Percentiles rank a stretch among this genome's conserved stretches.
Evolutionary conservation across 2,329 filamentous ascomycete genomes (phyloP).

Genomic region (Ramichloridium luteum): DNA sequence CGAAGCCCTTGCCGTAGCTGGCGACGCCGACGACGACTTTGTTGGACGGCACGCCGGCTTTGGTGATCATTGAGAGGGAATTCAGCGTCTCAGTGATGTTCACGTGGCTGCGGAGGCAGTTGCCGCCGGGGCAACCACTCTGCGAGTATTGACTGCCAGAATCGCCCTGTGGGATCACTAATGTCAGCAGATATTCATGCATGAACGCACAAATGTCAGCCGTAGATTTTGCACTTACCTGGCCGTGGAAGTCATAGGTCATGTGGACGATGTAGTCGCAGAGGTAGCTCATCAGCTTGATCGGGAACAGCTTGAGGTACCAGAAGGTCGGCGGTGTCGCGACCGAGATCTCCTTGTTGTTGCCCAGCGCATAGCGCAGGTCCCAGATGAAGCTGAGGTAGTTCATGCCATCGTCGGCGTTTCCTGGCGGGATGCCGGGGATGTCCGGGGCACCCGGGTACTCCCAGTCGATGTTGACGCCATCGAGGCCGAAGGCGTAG

Average conservation of each 20-base stretch:
- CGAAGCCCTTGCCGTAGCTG: constrained; percentile 28
- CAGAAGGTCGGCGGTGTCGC: constrained; percentile 19
- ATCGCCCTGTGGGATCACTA: constrained; percentile 24
- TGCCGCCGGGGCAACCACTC: too few relatives aligned
- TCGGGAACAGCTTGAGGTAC: constrained; percentile 18
- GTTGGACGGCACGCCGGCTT: constrained; percentile 10
- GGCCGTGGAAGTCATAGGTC: constrained; percentile 28
- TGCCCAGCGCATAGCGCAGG: constrained; percentile 3
- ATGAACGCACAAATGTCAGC: constrained; percentile 1
- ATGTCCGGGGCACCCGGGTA: constrained; percentile 24
- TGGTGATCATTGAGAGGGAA: constrained; percentile 13
- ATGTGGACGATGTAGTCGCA: constrained; percentile 23
- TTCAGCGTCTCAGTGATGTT: constrained; percentile 16
- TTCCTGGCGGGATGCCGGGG: constrained; percentile 13
- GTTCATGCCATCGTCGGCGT: not conserved
- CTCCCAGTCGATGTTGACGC: constrained; percentile 38
- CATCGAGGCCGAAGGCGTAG: constrained; percentile 18
- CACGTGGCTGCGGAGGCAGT: constrained; percentile 21
- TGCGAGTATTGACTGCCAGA: constrained; percentile 20
- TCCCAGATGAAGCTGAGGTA: constrained; percentile 2
- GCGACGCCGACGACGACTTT: constrained; percentile 27
- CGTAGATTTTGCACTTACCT: constrained; percentile 21
- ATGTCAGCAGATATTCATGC: too few relatives aligned
- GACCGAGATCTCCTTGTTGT: constrained; percentile 13
- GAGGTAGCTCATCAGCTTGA: constrained; percentile 11